Base-by-base conservation (phyloP, 2,329 filamentous ascomycete species). In the Ceratocystis cacaofunesta region DNA sequence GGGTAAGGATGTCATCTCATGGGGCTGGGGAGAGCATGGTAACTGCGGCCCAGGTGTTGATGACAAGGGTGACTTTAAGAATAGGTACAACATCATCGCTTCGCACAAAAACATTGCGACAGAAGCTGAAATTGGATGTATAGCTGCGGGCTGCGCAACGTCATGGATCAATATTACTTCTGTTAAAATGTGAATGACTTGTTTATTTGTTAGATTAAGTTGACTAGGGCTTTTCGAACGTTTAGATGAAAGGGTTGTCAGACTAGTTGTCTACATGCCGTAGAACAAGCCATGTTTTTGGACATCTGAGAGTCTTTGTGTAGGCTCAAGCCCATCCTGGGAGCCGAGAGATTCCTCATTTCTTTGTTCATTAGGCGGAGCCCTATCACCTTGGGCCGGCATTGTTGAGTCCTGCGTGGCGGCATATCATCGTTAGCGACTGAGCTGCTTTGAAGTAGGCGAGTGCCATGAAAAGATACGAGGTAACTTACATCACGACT, bases 11-110 rank as follows among this genome's bases (percentile, higher is more conserved):
- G 84, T 96, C 1, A 76, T 95, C 61, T 83, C 89, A 1, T 97
- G 92, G 90, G 94, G 94, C 22, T 99, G 94, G 94, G 92, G 91
- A 1, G 92, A 97, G 75, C 94, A 99, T 76, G 94, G 94, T 1
- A 99, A 99, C 73, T 99, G 94, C 73, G 94, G 94, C 2, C 82
- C 84, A 44, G 78, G 81, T 12, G 83, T 85, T 68, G 64, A 65
- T 19, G 77, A 80, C 19, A 77, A 81, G 68, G 85, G 84, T 62
- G 83, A 89, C 74, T 85, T 91, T 58, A 87, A 86, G 69, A 86
- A 82, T 8, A 79, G 79, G 67, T 89, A 82, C 79, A 91, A 87
- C 72, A 76, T 83, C 67, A 82, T 95, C 71, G 80, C 81, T 25
- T 81, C 84, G 58, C 77, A 78, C 63, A 80, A 79, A 69, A 79